Conservation (phyloP, 73 alveolate species). For the Stentor roeselii region DNA sequence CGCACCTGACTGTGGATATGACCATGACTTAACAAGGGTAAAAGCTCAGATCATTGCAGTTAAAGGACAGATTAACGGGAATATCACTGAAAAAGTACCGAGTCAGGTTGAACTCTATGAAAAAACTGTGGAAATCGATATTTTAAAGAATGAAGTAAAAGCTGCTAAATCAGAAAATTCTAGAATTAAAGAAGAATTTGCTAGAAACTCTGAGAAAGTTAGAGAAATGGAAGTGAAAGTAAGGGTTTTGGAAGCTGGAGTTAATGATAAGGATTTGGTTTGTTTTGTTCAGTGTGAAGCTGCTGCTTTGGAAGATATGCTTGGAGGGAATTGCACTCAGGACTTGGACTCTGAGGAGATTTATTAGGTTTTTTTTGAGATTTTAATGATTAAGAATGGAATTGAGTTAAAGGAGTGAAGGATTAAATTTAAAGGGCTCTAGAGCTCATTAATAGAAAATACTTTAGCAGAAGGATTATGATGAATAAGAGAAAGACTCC, state of each 20-base stretch:
- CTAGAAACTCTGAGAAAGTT: background rate
- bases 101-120: background rate
- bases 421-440: no score
- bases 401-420: no score
- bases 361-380: no score
- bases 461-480: no score
- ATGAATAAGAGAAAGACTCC: no score
- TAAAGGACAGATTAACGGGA: background rate
- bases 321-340: background rate
- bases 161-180: background rate
- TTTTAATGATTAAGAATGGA: no score
- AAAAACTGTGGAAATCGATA: background rate
- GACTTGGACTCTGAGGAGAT: background rate
- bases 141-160: background rate
- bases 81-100: background rate
- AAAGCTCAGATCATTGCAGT: background rate
- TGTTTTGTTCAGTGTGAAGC: background rate
- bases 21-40: background rate
- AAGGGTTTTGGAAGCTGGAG: background rate
- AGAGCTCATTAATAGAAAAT: no score
- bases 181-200: background rate
- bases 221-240: background rate
- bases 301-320: conserved; percentile 7
- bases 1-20: background rate
- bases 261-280: background rate